Conservation (phyloP, 106 monocot genomes). For the Platanthera guangdongensis region DNA sequence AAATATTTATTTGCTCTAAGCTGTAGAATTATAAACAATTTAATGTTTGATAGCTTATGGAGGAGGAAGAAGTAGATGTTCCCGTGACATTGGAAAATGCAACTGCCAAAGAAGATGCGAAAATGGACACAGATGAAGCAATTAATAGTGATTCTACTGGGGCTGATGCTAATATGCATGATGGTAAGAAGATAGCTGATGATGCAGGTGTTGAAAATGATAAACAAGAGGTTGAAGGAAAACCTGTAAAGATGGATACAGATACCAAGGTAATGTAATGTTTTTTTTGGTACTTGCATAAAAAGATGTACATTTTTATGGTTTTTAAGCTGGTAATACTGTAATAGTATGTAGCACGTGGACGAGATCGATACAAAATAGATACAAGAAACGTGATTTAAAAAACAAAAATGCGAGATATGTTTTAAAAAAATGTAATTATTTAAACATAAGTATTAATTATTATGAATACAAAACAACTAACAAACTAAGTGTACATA, state of each 20-base stretch:
- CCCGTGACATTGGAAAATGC: constrained; percentile 48
- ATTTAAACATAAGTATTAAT: too few species aligned
- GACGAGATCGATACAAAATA: too few species aligned
- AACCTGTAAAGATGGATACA: constrained; percentile 71
- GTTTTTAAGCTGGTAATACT: too few species aligned
- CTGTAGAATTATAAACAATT: background rate
- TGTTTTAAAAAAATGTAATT: too few species aligned
- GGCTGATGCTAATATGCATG: constrained; percentile 65
- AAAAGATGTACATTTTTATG: background rate
- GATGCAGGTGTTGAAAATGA: constrained; percentile 48
- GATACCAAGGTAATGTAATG: constrained; percentile 56
- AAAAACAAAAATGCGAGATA: too few species aligned
- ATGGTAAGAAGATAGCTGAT: constrained; percentile 32
- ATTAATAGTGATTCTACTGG: constrained; percentile 17
- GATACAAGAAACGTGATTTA: too few species aligned
- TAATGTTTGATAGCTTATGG: constrained; percentile 47
- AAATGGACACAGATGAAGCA: constrained; percentile 75
- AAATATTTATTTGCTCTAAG: background rate
- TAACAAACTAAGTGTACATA: too few species aligned
- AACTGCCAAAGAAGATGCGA: constrained; percentile 32
- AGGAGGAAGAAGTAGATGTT: constrained; percentile 84
- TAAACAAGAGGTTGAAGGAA: constrained; percentile 38
- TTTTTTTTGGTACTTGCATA: background rate
- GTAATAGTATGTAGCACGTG: too few species aligned
- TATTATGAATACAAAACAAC: too few species aligned